Evolutionary conservation across 2,329 filamentous ascomycete species (phyloP).

Genomic region (Xylariaceae sp.): DNA sequence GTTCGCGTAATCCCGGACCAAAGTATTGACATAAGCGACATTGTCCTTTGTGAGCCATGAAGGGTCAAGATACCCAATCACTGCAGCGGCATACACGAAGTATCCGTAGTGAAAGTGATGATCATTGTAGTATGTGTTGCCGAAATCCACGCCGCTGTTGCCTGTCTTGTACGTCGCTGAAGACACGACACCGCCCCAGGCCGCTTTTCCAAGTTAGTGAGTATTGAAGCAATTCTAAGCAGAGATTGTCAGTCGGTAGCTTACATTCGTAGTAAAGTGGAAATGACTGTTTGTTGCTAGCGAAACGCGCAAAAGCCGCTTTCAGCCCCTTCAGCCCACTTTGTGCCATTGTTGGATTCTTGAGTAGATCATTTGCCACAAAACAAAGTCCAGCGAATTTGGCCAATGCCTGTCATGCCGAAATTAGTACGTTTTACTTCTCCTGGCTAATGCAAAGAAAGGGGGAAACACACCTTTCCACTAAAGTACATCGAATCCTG

Average conservation of each 20-base stretch:
- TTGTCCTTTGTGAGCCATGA: conserved; percentile 67
- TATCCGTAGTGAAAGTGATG: conserved; percentile 82
- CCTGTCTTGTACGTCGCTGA: conserved; percentile 68
- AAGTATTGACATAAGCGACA: conserved; percentile 74
- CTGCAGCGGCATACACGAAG: conserved; percentile 80
- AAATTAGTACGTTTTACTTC: background rate
- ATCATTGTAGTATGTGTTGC: conserved; percentile 82
- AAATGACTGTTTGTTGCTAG: conserved; percentile 64
- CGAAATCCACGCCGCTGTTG: conserved; percentile 75
- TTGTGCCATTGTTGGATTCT: conserved; percentile 55
- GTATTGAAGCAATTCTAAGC: background rate
- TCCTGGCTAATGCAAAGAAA: background rate
- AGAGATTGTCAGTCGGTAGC: conserved; percentile 20
- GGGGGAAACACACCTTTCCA: conserved; percentile 61
- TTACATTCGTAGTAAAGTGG: conserved; percentile 63
- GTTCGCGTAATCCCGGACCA: conserved; percentile 83
- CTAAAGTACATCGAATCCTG: conserved; percentile 89
- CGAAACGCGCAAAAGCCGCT: conserved; percentile 63
- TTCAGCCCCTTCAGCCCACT: conserved; percentile 62
- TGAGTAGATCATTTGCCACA: conserved; percentile 61
- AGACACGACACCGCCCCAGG: conserved; percentile 80
- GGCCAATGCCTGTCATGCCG: conserved; percentile 54
- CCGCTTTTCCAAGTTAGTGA: conserved; percentile 37
- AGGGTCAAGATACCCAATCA: conserved; percentile 77
- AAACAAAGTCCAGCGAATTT: conserved; percentile 73